phyloP scores from a whole-genome alignment of 2,329 filamentous ascomycete species.

The Pseudocercospora ulei region DNA sequence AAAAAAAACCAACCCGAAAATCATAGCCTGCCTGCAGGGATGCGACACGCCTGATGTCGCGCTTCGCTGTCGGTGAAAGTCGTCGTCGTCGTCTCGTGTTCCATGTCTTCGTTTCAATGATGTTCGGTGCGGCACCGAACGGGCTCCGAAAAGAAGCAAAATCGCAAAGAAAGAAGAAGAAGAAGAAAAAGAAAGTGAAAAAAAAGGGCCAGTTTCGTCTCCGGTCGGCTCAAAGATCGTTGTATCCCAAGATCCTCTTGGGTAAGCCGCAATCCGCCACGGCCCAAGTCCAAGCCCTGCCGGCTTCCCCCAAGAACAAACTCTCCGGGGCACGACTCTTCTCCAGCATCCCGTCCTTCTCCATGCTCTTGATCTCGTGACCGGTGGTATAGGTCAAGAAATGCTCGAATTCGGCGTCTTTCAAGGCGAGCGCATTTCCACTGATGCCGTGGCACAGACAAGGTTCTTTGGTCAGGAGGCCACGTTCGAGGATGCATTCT shows the following conservation, averaged over 20 bases:
- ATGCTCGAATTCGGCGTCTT: constrained; percentile 45
- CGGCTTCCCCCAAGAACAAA: constrained; percentile 41
- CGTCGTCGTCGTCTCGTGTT: too few species aligned
- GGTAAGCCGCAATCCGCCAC: constrained; percentile 39
- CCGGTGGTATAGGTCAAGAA: constrained; percentile 51
- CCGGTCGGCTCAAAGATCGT: constrained; percentile 43
- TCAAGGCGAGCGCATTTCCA: constrained; percentile 53
- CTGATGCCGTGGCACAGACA: constrained; percentile 56
- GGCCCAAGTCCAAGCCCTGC: constrained; percentile 40
- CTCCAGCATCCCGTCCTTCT: constrained; percentile 45
- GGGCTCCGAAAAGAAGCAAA: too few species aligned
- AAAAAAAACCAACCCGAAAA: too few species aligned
- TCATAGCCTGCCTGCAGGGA: too few species aligned
- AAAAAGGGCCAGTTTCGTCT: too few species aligned
- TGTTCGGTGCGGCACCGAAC: too few species aligned
- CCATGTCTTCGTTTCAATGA: too few species aligned
- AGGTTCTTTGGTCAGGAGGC: constrained; percentile 54
- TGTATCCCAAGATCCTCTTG: constrained; percentile 44
- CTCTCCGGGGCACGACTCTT: constrained; percentile 44
- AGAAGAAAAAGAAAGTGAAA: too few species aligned
- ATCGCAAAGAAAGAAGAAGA: too few species aligned
- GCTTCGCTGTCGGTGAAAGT: too few species aligned
- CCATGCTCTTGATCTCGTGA: constrained; percentile 48
- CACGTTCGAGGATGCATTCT: constrained; percentile 48
- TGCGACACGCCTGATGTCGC: too few species aligned